Evolutionary conservation across 208 protist genomes (phyloP).

Genomic region (Phytomonas sp.): DNA sequence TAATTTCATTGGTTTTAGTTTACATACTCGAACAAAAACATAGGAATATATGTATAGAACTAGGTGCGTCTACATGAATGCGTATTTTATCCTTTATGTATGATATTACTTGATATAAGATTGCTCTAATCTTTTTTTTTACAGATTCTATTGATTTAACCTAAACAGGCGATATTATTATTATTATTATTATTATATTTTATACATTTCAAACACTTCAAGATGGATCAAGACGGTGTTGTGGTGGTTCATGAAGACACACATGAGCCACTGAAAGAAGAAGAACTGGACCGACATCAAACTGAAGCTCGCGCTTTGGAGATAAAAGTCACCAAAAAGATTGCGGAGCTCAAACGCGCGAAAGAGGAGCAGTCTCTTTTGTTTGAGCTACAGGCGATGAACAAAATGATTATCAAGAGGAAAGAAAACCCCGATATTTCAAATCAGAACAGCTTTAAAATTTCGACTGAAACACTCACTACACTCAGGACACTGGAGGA

Average conservation of each 20-base stretch:
- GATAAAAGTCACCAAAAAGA: slow-evolving; percentile 53
- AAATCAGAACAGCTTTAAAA: slow-evolving; percentile 29
- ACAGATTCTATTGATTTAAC: background rate
- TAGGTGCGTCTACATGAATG: background rate
- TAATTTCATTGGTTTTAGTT: background rate
- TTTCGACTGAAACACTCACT: slow-evolving; percentile 43
- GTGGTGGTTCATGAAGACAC: slow-evolving; percentile 37
- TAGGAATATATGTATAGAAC: background rate
- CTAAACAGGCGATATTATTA: background rate
- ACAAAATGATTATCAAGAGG: slow-evolving; percentile 56
- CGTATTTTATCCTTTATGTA: slow-evolving; percentile 4
- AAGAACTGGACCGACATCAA: slow-evolving; percentile 41
- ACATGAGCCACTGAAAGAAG: slow-evolving; percentile 16
- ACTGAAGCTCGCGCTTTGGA: slow-evolving; percentile 56
- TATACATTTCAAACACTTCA: slow-evolving; percentile 3
- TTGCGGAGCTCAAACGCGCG: slow-evolving; percentile 65
- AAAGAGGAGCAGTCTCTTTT: slow-evolving; percentile 72
- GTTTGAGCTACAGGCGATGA: slow-evolving; percentile 63
- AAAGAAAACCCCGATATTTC: background rate
- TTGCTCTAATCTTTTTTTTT: slow-evolving; percentile 10
- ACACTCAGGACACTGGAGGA: slow-evolving; percentile 60
- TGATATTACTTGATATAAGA: background rate
- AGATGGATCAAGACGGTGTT: slow-evolving; percentile 20
- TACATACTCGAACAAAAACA: background rate
- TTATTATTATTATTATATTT: slow-evolving; percentile 4